phyloP scores from a whole-genome alignment of 805 yeast genomes.

The Candida awuae region DNA sequence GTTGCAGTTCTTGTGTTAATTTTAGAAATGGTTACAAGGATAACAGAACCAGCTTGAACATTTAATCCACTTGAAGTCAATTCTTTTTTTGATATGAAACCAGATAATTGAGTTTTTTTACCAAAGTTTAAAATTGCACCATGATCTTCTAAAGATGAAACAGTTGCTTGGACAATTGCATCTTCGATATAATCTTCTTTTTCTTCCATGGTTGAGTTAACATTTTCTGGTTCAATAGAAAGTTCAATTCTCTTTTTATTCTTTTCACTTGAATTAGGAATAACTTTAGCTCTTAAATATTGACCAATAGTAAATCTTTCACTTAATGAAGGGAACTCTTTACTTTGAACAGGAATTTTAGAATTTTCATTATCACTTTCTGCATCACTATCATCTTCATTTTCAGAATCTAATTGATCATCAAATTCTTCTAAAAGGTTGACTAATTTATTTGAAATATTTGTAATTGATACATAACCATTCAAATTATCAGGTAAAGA shows the following conservation, averaged over 20 bases:
- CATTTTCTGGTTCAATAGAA: constrained; percentile 64
- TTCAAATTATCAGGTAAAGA: constrained; percentile 73
- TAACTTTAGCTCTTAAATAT: constrained; percentile 80
- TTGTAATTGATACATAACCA: constrained; percentile 72
- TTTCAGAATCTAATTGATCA: constrained; percentile 37
- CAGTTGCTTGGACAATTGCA: constrained; percentile 63
- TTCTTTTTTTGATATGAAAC: constrained; percentile 72
- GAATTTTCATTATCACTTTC: constrained; percentile 9
- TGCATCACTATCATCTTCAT: constrained; percentile 20
- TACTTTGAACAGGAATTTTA: constrained; percentile 27
- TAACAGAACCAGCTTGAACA: constrained; percentile 51
- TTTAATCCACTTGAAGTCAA: constrained; percentile 22
- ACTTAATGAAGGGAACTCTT: constrained; percentile 48
- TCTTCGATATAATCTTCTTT: constrained; percentile 61
- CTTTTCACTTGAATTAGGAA: constrained; percentile 35
- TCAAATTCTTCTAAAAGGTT: constrained; percentile 48
- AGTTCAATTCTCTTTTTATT: constrained; percentile 58
- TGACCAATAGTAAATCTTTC: constrained; percentile 62
- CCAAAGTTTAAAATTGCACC: constrained; percentile 79
- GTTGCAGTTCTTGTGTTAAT: constrained; percentile 51
- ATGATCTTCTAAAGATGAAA: constrained; percentile 83
- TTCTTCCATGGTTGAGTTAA: constrained; percentile 50
- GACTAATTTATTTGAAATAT: constrained; percentile 58
- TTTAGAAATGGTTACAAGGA: constrained; percentile 52
- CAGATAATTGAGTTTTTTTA: constrained; percentile 39